Percentiles rank a stretch among this genome's conserved stretches.
phyloP scores from a whole-genome alignment of 2,329 filamentous ascomycete species.

The Exophiala bonariae region DNA sequence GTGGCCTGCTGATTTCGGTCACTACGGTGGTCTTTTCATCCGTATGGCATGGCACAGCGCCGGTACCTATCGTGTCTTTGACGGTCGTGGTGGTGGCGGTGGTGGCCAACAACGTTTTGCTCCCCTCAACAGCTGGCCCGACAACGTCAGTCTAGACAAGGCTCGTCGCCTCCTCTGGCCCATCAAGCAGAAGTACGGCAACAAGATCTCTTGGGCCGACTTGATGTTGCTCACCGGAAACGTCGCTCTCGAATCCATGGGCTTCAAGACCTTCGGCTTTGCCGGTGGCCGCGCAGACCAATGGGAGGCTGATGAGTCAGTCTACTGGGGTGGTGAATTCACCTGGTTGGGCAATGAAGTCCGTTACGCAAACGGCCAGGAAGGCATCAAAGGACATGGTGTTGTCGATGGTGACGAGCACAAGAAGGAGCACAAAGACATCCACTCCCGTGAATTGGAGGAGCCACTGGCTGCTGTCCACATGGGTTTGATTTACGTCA shows the following conservation, averaged over 20 bases:
- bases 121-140: constrained; percentile 79
- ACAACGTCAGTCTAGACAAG: constrained; percentile 78
- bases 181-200: constrained; percentile 82
- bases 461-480: constrained; percentile 66
- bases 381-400: constrained; percentile 45
- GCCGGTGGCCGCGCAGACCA: constrained; percentile 70
- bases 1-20: constrained; percentile 81
- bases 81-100: constrained; percentile 74
- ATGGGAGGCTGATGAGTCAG: constrained; percentile 73
- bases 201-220: constrained; percentile 80
- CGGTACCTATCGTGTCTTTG: constrained; percentile 73
- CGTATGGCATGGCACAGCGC: constrained; percentile 81
- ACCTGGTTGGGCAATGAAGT: constrained; percentile 75
- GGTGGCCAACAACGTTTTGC: constrained; percentile 77
- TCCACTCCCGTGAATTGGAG: constrained; percentile 66
- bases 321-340: constrained; percentile 75
- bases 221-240: constrained; percentile 71
- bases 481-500: constrained; percentile 81
- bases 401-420: constrained; percentile 43
- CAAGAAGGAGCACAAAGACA: constrained; percentile 47
- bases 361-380: constrained; percentile 60
- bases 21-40: constrained; percentile 78
- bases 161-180: constrained; percentile 76
- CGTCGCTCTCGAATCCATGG: constrained; percentile 76
- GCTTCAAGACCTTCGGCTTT: constrained; percentile 72